These are phyloP conservation scores for Pistacia vera DNA, from an alignment of 345 rosid genomes.

Conservation along the genomic window DNA sequence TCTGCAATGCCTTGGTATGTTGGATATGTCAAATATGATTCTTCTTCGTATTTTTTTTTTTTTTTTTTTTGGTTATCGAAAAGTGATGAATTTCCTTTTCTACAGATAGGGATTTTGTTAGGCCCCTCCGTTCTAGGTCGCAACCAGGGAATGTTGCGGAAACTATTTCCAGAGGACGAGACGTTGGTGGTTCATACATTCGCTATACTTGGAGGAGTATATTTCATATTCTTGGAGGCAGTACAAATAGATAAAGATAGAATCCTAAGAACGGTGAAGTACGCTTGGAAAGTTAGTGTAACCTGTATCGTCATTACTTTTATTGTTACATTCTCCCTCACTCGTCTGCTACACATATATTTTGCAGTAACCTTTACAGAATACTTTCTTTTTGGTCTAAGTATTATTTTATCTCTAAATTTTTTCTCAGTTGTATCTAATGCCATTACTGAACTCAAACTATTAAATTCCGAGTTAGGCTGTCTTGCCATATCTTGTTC, in stretches of 20 bases:
- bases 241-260: constrained; percentile 26
- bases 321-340: neutral
- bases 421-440: constrained; percentile 23
- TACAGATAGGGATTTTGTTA: constrained; percentile 29
- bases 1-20: constrained; percentile 17
- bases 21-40: no score
- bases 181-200: neutral
- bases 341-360: no score
- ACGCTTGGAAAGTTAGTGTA: constrained; percentile 15
- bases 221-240: constrained; percentile 24
- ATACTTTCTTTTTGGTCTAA: neutral
- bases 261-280: constrained; percentile 7
- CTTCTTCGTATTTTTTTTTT: no score
- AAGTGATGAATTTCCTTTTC: neutral
- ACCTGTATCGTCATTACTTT: constrained; percentile 9
- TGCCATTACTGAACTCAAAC: constrained; percentile 30
- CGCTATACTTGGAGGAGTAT: neutral
- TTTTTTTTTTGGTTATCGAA: no score
- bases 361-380: neutral
- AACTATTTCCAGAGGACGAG: constrained; percentile 12
- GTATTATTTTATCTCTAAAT: neutral
- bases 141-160: neutral
- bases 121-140: constrained; percentile 31
- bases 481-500: constrained; percentile 28
- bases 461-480: constrained; percentile 36